Evolutionary conservation across 805 yeast species (phyloP).

Genomic region (Saturnispora hagleri): DNA sequence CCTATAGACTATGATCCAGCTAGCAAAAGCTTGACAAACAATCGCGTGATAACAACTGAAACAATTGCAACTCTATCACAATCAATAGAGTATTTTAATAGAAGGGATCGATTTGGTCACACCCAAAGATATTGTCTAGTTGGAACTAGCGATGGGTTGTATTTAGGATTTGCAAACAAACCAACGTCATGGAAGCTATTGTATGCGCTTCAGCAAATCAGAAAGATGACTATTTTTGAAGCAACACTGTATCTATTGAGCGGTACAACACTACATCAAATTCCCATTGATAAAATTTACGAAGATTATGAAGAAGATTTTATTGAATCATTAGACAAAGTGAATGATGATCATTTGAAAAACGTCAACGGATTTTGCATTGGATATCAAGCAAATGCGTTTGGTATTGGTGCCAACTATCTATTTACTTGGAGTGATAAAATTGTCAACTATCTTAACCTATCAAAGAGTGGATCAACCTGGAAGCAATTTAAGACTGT

Average conservation of each 20-base stretch:
- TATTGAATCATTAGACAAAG: slow-evolving; percentile 26
- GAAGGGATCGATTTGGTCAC: not conserved
- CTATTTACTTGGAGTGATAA: slow-evolving; percentile 46
- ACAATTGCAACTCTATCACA: slow-evolving; percentile 3
- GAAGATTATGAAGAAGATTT: slow-evolving; percentile 42
- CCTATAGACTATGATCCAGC: slow-evolving; percentile 5
- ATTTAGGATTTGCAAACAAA: slow-evolving; percentile 35
- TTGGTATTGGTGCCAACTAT: slow-evolving; percentile 27
- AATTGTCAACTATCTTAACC: slow-evolving; percentile 28
- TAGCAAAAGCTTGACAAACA: not conserved
- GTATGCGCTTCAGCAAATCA: slow-evolving; percentile 40
- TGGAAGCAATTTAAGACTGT: slow-evolving; percentile 24
- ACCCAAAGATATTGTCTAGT: slow-evolving; percentile 34
- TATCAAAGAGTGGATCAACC: slow-evolving; percentile 21
- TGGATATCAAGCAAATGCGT: slow-evolving; percentile 61
- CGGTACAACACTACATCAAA: slow-evolving; percentile 45
- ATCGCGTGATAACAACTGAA: not conserved
- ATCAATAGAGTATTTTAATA: slow-evolving; percentile 10
- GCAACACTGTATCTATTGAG: slow-evolving; percentile 51
- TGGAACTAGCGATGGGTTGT: slow-evolving; percentile 61
- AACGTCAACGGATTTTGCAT: slow-evolving; percentile 53
- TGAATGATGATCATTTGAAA: slow-evolving; percentile 25
- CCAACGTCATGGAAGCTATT: slow-evolving; percentile 50
- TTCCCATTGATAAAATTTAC: slow-evolving; percentile 52
- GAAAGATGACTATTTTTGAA: slow-evolving; percentile 52